phyloP scores from a whole-genome alignment of 768 basidiomycete species.

The Trametes sanguinea region DNA sequence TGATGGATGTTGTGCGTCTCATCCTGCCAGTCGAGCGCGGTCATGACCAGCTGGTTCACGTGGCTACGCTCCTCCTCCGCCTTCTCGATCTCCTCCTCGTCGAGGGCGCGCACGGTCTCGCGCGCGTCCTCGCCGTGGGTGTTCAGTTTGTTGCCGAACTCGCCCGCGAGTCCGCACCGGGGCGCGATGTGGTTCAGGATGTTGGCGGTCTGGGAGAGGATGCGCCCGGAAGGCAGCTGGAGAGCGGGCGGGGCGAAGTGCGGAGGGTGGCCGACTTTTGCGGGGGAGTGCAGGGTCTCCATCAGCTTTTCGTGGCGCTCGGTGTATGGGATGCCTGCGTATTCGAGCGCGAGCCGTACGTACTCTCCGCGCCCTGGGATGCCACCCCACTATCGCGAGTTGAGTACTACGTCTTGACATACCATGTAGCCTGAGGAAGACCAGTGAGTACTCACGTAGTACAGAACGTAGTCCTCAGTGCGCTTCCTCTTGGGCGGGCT shows the following conservation, averaged over 20 bases:
- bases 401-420: background rate
- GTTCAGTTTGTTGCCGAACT: constrained; percentile 17
- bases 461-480: constrained; percentile 12
- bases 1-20: constrained; percentile 41
- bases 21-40: constrained; percentile 37
- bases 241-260: constrained; percentile 47
- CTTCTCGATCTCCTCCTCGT: constrained; percentile 32
- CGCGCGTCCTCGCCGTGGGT: constrained; percentile 4
- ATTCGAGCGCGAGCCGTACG: constrained; percentile 42
- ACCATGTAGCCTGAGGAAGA: too few species aligned
- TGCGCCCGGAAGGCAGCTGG: constrained; percentile 31
- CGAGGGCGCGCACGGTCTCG: constrained; percentile 12
- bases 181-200: constrained; percentile 41
- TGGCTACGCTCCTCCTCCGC: constrained; percentile 34
- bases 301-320: constrained; percentile 29
- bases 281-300: constrained; percentile 22
- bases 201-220: constrained; percentile 39
- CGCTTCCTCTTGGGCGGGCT: constrained; percentile 8
- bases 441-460: constrained; percentile 4
- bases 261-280: constrained; percentile 29
- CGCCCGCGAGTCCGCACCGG: constrained; percentile 37
- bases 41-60: constrained; percentile 42
- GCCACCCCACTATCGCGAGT: constrained; percentile 31
- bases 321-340: constrained; percentile 37
- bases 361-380: constrained; percentile 43